Conservation (phyloP, 2,329 filamentous ascomycete species). For the Botryotinia convoluta region DNA sequence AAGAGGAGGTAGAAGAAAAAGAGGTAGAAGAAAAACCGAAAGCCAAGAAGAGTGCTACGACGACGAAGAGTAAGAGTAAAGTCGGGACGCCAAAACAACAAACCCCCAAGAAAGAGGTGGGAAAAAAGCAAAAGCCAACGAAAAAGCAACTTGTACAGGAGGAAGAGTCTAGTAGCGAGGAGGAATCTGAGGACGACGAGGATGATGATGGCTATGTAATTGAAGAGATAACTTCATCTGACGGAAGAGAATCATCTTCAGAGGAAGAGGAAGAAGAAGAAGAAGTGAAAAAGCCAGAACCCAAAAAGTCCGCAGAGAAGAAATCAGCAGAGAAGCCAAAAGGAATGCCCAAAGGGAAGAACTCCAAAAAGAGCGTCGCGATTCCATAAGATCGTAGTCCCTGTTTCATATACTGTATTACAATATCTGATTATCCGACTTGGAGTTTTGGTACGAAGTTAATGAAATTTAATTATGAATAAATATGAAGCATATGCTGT, state of each 20-base stretch:
- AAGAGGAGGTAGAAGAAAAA: slow-evolving; percentile 1
- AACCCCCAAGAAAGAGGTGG: neutral
- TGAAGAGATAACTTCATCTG: slow-evolving; percentile 17
- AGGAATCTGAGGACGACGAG: neutral
- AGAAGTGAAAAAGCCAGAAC: neutral
- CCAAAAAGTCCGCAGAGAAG: neutral
- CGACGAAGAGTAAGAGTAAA: neutral
- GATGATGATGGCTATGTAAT: slow-evolving; percentile 16
- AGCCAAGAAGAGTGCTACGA: neutral
- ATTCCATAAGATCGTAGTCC: neutral
- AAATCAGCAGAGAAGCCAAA: neutral
- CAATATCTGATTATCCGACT: neutral
- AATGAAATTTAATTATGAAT: neutral
- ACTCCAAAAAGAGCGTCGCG: slow-evolving; percentile 12
- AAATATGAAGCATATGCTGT: neutral
- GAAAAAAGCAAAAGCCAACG: neutral
- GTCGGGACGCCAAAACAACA: neutral
- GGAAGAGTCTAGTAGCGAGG: slow-evolving; percentile 15
- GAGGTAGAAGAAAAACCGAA: neutral
- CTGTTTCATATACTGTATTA: neutral
- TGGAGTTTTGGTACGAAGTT: neutral
- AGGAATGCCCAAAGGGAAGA: neutral
- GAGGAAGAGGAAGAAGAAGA: neutral
- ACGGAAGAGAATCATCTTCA: neutral
- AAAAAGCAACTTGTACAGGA: neutral